Evolutionary conservation across 2,329 filamentous ascomycete species (phyloP).

Genomic region (Xylariaceae sp.): DNA sequence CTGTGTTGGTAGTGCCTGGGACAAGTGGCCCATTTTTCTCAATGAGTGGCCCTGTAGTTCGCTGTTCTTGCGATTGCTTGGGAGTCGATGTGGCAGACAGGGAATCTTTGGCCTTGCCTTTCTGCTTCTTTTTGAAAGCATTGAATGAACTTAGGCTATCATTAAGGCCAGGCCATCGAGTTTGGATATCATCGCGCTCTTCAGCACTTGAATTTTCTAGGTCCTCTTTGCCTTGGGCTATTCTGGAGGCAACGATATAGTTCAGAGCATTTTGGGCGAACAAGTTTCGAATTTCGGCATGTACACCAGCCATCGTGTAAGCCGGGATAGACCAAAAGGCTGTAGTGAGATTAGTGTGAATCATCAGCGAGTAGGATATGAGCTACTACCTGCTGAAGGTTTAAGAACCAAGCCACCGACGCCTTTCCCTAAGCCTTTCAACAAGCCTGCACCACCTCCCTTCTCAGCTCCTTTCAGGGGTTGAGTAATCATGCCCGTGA

Average conservation of each 20-base stretch:
- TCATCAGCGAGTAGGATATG: not conserved
- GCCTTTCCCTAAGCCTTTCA: constrained; percentile 80
- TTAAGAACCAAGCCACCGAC: constrained; percentile 79
- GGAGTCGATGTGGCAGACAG: too few relatives aligned
- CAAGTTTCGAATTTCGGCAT: constrained; percentile 69
- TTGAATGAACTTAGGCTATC: constrained; percentile 60
- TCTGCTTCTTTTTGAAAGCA: constrained; percentile 46
- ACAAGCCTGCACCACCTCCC: constrained; percentile 58
- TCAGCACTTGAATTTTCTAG: constrained; percentile 48
- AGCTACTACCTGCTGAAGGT: constrained; percentile 64
- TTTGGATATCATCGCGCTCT: constrained; percentile 62
- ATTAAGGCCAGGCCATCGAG: constrained; percentile 59
- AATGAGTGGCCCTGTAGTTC: constrained; percentile 23
- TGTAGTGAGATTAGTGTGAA: constrained; percentile 23
- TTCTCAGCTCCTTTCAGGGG: constrained; percentile 67
- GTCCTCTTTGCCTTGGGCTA: constrained; percentile 70
- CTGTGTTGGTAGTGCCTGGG: constrained; percentile 10
- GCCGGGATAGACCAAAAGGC: constrained; percentile 69
- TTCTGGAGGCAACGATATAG: constrained; percentile 74
- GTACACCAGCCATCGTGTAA: constrained; percentile 77
- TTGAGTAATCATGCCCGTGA: constrained; percentile 76
- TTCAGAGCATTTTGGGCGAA: constrained; percentile 70
- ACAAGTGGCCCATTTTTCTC: constrained; percentile 19
- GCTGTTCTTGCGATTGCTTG: constrained; percentile 45
- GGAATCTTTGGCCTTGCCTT: constrained; percentile 33